These are phyloP conservation scores for Dovyalis caffra DNA, from an alignment of 345 rosid genomes.

Conservation along the genomic window DNA sequence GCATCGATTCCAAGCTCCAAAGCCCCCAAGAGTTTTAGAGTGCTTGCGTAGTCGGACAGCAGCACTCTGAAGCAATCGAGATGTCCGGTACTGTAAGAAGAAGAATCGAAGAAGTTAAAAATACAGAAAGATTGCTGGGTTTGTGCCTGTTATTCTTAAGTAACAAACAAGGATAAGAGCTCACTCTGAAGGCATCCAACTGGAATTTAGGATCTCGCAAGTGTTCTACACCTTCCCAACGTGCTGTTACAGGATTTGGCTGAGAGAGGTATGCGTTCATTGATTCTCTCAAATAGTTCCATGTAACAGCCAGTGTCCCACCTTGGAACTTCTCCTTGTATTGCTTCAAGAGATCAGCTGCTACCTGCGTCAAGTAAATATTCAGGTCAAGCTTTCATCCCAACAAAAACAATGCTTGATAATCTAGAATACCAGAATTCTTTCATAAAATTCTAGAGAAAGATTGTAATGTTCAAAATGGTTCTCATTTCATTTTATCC, in stretches of 20 bases:
- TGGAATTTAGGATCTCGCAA: conserved; percentile 91
- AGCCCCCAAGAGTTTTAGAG: conserved; percentile 70
- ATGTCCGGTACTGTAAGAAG: conserved; percentile 80
- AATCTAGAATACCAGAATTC: not conserved
- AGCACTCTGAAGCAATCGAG: conserved; percentile 87
- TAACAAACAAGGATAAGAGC: conserved; percentile 20
- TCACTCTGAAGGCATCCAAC: conserved; percentile 94
- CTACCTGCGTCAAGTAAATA: conserved; percentile 53
- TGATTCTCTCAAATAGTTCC: conserved; percentile 94
- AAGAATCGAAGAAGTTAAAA: not conserved
- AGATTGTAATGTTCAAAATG: not conserved
- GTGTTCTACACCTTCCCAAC: conserved; percentile 96
- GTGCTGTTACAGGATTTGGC: conserved; percentile 92
- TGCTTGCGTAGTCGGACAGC: conserved; percentile 81
- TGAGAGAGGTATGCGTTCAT: conserved; percentile 87
- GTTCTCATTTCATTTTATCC: not conserved
- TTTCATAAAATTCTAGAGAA: not conserved
- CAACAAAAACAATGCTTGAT: not conserved
- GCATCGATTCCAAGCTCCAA: conserved; percentile 99
- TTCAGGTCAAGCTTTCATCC: conserved; percentile 12
- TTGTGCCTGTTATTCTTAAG: not conserved
- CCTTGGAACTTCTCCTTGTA: conserved; percentile 93
- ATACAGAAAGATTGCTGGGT: not conserved
- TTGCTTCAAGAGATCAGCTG: conserved; percentile 83
- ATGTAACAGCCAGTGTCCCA: conserved; percentile 84